phyloP scores from a whole-genome alignment of 768 basidiomycete genomes.

The Mycena chlorophos region DNA sequence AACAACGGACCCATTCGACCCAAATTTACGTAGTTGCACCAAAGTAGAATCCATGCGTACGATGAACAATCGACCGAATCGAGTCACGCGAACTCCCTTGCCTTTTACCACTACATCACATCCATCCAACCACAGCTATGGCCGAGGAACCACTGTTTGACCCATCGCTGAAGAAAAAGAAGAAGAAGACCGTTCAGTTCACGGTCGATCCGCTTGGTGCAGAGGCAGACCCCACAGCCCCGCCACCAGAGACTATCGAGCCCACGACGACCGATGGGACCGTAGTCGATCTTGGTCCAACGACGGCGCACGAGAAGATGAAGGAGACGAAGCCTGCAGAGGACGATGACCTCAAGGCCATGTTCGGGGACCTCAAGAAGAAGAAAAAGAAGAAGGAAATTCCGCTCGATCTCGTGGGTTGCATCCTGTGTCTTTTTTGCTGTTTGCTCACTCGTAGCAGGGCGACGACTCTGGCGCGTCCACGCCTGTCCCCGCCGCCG shows the following conservation, averaged over 20 bases:
- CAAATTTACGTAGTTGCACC: slow-evolving; percentile 27
- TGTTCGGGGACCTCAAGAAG: slow-evolving; percentile 89
- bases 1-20: slow-evolving; percentile 42
- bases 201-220: slow-evolving; percentile 81
- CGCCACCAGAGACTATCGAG: slow-evolving; percentile 74
- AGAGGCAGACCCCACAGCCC: slow-evolving; percentile 79
- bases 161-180: slow-evolving; percentile 81
- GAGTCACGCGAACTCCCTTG: not conserved
- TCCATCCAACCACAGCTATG: slow-evolving; percentile 10
- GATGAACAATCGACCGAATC: not conserved
- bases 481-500: slow-evolving; percentile 51
- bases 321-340: slow-evolving; percentile 51
- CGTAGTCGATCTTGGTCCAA: slow-evolving; percentile 73
- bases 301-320: slow-evolving; percentile 77
- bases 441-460: slow-evolving; percentile 33
- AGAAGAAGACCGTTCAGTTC: slow-evolving; percentile 86
- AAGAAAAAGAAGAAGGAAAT: slow-evolving; percentile 94
- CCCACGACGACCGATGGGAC: slow-evolving; percentile 68
- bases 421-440: slow-evolving; percentile 14
- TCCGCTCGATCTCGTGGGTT: slow-evolving; percentile 73
- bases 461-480: slow-evolving; percentile 68
- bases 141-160: slow-evolving; percentile 80
- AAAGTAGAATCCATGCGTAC: not conserved
- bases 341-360: slow-evolving; percentile 76
- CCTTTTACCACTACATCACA: slow-evolving; percentile 6